These are phyloP conservation scores for Nemania sp. DNA, from an alignment of 2,329 filamentous ascomycete genomes.

Conservation along the genomic window DNA sequence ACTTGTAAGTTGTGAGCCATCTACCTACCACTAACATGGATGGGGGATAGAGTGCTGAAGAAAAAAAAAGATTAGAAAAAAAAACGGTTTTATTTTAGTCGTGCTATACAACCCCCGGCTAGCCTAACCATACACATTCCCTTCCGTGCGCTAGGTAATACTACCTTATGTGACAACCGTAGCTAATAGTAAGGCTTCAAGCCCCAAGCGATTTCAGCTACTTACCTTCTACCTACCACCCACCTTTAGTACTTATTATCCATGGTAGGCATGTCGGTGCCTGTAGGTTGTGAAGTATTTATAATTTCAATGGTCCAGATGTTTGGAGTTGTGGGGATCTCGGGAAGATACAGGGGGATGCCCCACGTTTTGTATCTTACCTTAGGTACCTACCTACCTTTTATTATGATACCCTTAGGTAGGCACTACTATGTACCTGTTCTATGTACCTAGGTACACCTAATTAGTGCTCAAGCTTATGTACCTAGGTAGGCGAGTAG, in stretches of 20 bases:
- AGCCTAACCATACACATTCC: neutral
- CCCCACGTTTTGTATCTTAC: slow-evolving; percentile 24
- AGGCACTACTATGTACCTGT: neutral
- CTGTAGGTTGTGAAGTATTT: neutral
- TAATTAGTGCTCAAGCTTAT: too few species aligned
- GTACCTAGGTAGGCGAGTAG: too few species aligned
- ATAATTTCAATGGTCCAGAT: slow-evolving; percentile 20
- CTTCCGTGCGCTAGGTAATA: neutral
- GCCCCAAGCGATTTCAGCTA: neutral
- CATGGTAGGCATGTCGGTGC: neutral
- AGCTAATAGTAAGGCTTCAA: slow-evolving; percentile 5
- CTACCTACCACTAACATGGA: slow-evolving; percentile 8
- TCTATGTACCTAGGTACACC: too few species aligned
- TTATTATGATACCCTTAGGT: too few species aligned
- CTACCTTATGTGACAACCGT: neutral
- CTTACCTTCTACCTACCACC: neutral
- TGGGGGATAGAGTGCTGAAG: slow-evolving; percentile 1
- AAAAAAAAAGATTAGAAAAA: slow-evolving; percentile 2
- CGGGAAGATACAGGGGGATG: slow-evolving; percentile 27
- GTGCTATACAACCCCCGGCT: slow-evolving; percentile 2
- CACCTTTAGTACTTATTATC: neutral
- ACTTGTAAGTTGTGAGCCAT: slow-evolving; percentile 17
- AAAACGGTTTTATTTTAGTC: slow-evolving; percentile 26
- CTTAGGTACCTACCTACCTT: neutral
- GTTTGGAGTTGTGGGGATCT: slow-evolving; percentile 32